Base-by-base conservation (phyloP, 2,329 filamentous ascomycete genomes). In the Colletotrichum cordylinicola region DNA sequence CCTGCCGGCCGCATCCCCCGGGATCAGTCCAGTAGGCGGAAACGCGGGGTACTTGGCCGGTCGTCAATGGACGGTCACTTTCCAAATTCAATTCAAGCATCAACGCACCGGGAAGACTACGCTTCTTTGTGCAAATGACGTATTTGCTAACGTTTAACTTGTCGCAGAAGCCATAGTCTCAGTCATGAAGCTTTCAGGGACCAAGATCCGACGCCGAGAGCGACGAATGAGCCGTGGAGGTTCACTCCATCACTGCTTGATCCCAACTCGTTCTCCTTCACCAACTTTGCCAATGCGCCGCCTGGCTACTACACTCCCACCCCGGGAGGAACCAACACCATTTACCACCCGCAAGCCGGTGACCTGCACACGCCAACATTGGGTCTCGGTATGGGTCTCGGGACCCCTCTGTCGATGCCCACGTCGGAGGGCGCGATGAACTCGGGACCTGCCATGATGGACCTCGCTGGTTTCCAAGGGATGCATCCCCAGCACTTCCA, bases 161-260 rank as follows among this genome's bases (percentile, higher is more conserved):
- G 24, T 24, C 48, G 27, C 72, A 95, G 95, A 79, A 81, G 83
- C 62, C 85, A 85, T 66, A 82, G 77, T 77, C 76, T 85, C 70
- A 80, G 78, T 75, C 86, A 86, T 80, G 86, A 87, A 73, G 84
- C 83, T 48, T 92, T 91, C 80, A 85, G 87, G 83, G 94, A 97
- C 84, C 91, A 94, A 81, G 95, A 98, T 81, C 94, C 94, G 24
- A 98, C 95, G 5, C 95, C 95, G 7, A 92, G 94, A 82, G 94
- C 93, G 21, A 91, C 94, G 56, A 93, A 94, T 81, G 96, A 98
- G 79, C 92, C 91, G 80, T 97, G 96, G 93, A 91, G 94, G 79
- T 96, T 98, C 81, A 98, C 96, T 4, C 95, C 96, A 6, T 97
- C 96, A 27, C 88, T 98, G 73, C 90, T 98, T 82, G 96, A 98